Base-by-base conservation (phyloP, 2,329 filamentous ascomycete species). In the Trichoderma sp. region DNA sequence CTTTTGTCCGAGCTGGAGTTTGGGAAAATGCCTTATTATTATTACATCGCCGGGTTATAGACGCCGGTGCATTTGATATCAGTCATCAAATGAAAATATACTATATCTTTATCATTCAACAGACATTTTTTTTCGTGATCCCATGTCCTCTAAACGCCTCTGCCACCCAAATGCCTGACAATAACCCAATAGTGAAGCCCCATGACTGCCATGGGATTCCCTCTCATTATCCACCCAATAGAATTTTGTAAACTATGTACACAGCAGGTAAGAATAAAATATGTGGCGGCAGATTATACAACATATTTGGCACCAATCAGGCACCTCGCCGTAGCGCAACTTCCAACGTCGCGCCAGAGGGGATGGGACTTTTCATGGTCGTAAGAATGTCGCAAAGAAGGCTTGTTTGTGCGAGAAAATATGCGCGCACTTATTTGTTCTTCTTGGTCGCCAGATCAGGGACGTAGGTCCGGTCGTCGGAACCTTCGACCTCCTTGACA, bases 401-500 rank as follows among this genome's bases (percentile, higher is more conserved):
- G n/a, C 20, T 53, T 7, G n/a, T n/a, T 23, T 50, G 20, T 53
- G n/a, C 26, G 20, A 30, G 20, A 50, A 32, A 8, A 32, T 15
- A 3, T 9, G 9, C 8, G 39, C 39, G 34, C 17, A 20, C n/a
- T 64, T 50, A 73, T 73, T 73, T 80, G 68, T 78, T 82, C 83
- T 87, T 88, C 82, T 88, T 88, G 32, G 78, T 75, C 62, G 80
- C 79, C 4, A 77, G 72, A 20, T 80, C 79, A 15, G 75, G 72
- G 3, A 73, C 74, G 75, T 88, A 88, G 7, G 80, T 82, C 57
- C 86, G 84, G 74, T 87, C 86, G 72, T 88, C 86, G n/a, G 75
- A 74, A 62, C 86, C 86, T 78, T 88, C 86, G 55, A 97, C 93
- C 78, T 93, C 88, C 80, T 90, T 87, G 71, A 94, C 89, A 74